A percentile compares a stretch with the other conserved stretches of the same genome.
These are phyloP conservation scores for Pseudogymnoascus sp. DNA, from an alignment of 2,329 filamentous ascomycete genomes.

Conservation along the genomic window DNA sequence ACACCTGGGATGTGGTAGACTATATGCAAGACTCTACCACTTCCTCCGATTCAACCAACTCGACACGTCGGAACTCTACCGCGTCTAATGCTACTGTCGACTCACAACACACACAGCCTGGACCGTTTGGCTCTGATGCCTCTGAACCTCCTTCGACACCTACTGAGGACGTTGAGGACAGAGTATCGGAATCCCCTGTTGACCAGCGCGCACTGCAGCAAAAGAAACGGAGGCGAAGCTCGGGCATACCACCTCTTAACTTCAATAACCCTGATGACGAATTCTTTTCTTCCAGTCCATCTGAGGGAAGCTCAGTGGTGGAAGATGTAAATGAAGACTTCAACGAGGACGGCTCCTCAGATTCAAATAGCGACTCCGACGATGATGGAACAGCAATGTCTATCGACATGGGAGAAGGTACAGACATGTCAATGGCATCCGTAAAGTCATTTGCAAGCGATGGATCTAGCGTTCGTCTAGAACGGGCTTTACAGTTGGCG, in stretches of 20 bases:
- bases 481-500: slow-evolving; percentile 70
- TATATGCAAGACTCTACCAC: slow-evolving; percentile 80
- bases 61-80: slow-evolving; percentile 64
- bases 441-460: slow-evolving; percentile 49
- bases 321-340: slow-evolving; percentile 35
- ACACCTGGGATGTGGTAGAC: slow-evolving; percentile 94
- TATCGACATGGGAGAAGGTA: slow-evolving; percentile 60
- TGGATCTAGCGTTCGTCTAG: slow-evolving; percentile 64
- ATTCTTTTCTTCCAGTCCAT: slow-evolving; percentile 68
- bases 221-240: slow-evolving; percentile 54
- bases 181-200: slow-evolving; percentile 51
- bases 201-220: slow-evolving; percentile 58
- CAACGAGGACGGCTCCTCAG: slow-evolving; percentile 33
- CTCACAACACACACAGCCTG: slow-evolving; percentile 22
- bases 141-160: slow-evolving; percentile 54
- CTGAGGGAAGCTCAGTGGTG: slow-evolving; percentile 44
- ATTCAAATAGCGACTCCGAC: slow-evolving; percentile 47
- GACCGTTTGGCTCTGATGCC: slow-evolving; percentile 35
- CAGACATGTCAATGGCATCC: slow-evolving; percentile 58
- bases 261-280: slow-evolving; percentile 59
- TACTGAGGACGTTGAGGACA: slow-evolving; percentile 50
- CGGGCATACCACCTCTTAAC: slow-evolving; percentile 55
- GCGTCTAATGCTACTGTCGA: slow-evolving; percentile 19
- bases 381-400: slow-evolving; percentile 76
- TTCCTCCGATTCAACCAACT: slow-evolving; percentile 63